Conservation (phyloP, 2,329 filamentous ascomycete genomes). For the Cladosporium austrohemisphaericum region DNA sequence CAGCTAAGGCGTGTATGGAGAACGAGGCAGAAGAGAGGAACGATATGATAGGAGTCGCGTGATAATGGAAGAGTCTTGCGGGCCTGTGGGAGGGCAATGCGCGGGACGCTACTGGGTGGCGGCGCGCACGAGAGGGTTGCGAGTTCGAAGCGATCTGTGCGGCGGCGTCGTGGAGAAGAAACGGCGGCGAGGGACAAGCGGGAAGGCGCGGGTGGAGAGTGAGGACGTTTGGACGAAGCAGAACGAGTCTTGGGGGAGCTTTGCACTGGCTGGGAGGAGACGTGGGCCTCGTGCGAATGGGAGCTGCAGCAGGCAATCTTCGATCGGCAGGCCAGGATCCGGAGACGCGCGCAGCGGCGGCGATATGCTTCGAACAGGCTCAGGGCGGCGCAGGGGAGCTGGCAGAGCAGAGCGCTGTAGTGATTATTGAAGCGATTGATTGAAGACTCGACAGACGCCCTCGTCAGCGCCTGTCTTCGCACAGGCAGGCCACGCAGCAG, state of each 20-base stretch:
- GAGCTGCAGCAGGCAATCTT: conserved; percentile 10
- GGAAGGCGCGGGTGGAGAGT: conserved; percentile 6
- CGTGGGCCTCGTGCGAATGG: conserved; percentile 2
- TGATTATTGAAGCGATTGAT: too few species aligned
- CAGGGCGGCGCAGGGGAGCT: not conserved
- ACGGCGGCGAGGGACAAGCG: conserved; percentile 4
- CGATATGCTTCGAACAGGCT: conserved; percentile 4
- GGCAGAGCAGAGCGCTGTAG: too few species aligned
- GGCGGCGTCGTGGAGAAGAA: conserved; percentile 14
- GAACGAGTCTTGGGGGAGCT: not conserved
- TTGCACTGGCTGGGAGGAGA: not conserved
- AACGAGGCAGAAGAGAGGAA: not conserved
- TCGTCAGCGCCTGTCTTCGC: not conserved
- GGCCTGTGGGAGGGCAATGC: conserved; percentile 2
- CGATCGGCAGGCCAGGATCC: conserved; percentile 9
- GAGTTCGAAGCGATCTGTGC: conserved; percentile 11
- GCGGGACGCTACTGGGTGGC: conserved; percentile 5
- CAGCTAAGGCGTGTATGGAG: conserved; percentile 1
- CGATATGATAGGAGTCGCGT: conserved; percentile 16
- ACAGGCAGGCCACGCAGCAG: not conserved
- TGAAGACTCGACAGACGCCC: too few species aligned
- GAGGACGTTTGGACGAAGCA: too few species aligned
- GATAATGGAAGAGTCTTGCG: conserved; percentile 8
- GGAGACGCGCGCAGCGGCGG: not conserved
- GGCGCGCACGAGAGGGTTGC: conserved; percentile 14